Conservation (phyloP, 768 basidiomycete species). For the Phaffia tasmanica region DNA sequence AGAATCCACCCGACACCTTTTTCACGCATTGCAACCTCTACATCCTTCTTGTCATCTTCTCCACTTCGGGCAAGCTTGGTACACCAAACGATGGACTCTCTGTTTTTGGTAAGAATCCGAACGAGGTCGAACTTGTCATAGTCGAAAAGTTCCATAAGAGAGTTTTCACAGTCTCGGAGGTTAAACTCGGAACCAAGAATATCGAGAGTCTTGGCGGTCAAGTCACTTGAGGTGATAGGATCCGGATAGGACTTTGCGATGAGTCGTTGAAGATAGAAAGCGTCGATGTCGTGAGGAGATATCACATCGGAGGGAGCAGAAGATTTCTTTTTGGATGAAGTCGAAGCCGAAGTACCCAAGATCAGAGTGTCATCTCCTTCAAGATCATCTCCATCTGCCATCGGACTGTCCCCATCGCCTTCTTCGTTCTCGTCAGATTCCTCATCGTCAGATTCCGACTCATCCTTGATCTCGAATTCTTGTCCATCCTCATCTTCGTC, state of each 20-base stretch:
- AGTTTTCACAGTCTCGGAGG: conserved; percentile 86
- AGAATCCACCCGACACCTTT: conserved; percentile 94
- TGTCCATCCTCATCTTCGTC: conserved; percentile 64
- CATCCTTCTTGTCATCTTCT: conserved; percentile 77
- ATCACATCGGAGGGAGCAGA: conserved; percentile 61
- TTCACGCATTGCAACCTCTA: conserved; percentile 97
- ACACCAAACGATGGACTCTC: conserved; percentile 94
- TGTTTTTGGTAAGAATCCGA: conserved; percentile 82
- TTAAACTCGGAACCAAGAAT: conserved; percentile 67
- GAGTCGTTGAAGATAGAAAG: conserved; percentile 96
- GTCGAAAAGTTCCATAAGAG: conserved; percentile 92
- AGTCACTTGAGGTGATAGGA: conserved; percentile 84
- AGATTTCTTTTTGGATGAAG: conserved; percentile 12
- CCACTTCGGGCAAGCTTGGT: conserved; percentile 85
- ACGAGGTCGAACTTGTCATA: conserved; percentile 84
- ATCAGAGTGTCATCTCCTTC: conserved; percentile 50
- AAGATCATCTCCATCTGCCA: conserved; percentile 42
- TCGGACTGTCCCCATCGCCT: conserved; percentile 28
- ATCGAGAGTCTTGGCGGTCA: conserved; percentile 69
- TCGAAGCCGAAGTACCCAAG: conserved; percentile 45
- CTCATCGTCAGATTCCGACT: conserved; percentile 63
- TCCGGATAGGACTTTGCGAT: conserved; percentile 84
- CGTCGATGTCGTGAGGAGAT: conserved; percentile 83
- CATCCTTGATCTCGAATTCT: conserved; percentile 71
- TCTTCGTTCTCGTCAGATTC: conserved; percentile 47